Evolutionary conservation across 225 moss, liverwort and hornwort species (phyloP), one percentile per base, ranked within the genome.

Genomic region (Marchantia paleacea): DNA sequence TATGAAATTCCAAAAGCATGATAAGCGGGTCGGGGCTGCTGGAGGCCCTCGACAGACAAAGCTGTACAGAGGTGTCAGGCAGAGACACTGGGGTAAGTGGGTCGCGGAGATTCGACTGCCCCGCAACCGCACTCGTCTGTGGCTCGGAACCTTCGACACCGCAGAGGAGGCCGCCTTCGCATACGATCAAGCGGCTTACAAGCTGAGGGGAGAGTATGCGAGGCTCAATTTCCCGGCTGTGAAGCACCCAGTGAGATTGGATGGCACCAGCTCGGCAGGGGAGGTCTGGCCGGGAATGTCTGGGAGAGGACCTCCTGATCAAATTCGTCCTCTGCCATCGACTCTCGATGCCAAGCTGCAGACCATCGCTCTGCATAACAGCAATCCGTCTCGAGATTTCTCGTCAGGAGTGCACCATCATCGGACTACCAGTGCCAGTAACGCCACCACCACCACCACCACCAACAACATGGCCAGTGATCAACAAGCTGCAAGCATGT

Each of bases 71-170:
- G 96, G 96, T 11, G 96, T 96, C 13, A 90, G 96, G 5, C 96
- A 96, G 74, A 80, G 96, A 11, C 96, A 96, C 73, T 96, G 96
- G 96, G 96, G 96, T 0, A 96, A 96, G 76, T 96, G 96, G 96
- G 96, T 96, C 0, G 96, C 96, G 0, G 96, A 96, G 76, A 96
- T 96, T 0, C 89, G 96, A 0, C 57, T 96, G 24, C 96, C 96
- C 0, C 79, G 96, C 7, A 96, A 96, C 6, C 88, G 96, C 3
- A 96, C 96, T 16, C 86, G 96, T 0, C 80, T 94, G 7, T 96
- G 96, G 96, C 89, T 96, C 10, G 96, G 96, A 10, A 96, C 96
- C 0, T 96, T 96, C 51, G 96, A 96, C 10, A 96, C 96, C 10
- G 96, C 96, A 19, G 94, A 92, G 25, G 94, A 96, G 31, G 96